phyloP scores from a whole-genome alignment of 305 asterid genomes.

The Fraxinus latifolia region DNA sequence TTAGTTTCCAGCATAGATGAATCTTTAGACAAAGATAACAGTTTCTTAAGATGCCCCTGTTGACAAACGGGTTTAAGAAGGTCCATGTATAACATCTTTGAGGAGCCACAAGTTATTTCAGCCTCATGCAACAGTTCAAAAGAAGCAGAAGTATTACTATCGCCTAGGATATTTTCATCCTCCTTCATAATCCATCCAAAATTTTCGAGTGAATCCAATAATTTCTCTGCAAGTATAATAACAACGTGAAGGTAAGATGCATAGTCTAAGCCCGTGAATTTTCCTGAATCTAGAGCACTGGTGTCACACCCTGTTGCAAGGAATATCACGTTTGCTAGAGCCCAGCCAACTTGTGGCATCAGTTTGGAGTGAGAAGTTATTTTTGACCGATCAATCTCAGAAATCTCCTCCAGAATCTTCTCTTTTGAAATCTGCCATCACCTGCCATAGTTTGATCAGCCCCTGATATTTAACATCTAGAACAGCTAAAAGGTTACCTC shows the following conservation, averaged over 20 bases:
- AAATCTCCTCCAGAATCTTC: constrained; percentile 61
- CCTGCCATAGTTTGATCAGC: constrained; percentile 91
- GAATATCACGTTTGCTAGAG: constrained; percentile 70
- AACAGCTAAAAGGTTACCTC: constrained; percentile 22
- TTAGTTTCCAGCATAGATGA: constrained; percentile 31
- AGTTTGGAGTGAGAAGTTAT: constrained; percentile 30
- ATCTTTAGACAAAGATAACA: constrained; percentile 47
- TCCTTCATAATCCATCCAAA: constrained; percentile 36
- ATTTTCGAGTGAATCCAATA: constrained; percentile 55
- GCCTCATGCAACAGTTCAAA: constrained; percentile 34
- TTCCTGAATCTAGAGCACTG: constrained; percentile 46
- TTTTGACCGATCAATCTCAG: constrained; percentile 54
- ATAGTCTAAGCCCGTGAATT: constrained; percentile 57
- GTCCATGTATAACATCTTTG: constrained; percentile 62
- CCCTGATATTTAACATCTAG: constrained; percentile 36
- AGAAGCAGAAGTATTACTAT: constrained; percentile 32
- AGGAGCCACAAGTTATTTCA: constrained; percentile 48
- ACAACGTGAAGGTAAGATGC: constrained; percentile 63
- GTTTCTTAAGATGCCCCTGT: constrained; percentile 78
- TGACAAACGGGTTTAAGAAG: constrained; percentile 65
- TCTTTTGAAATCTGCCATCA: constrained; percentile 87
- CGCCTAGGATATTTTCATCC: constrained; percentile 45
- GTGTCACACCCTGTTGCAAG: constrained; percentile 61
- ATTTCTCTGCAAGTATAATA: constrained; percentile 56
- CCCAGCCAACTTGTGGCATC: constrained; percentile 83